Percentiles rank a stretch among this genome's conserved stretches.
phyloP scores from a whole-genome alignment of 257 asterid genomes.

The Knoxia roxburghii region DNA sequence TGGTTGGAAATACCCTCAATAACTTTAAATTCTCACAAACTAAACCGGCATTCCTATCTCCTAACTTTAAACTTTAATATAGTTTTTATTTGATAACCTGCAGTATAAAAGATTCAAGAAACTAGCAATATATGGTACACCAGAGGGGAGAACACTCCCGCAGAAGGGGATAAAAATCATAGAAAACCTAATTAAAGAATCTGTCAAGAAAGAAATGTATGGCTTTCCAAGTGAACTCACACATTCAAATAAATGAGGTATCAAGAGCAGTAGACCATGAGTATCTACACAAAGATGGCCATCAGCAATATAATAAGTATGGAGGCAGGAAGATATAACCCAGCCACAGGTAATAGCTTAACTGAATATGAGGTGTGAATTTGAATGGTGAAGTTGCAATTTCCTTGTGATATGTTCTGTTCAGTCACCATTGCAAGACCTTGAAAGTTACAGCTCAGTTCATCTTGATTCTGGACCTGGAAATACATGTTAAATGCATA shows the following conservation, averaged over 20 bases:
- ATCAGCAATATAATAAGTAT: slow-evolving; percentile 16
- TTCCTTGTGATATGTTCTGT: slow-evolving; percentile 34
- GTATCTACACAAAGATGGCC: slow-evolving; percentile 5
- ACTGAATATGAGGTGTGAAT: slow-evolving; percentile 19
- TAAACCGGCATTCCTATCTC: no score
- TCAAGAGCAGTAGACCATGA: not conserved
- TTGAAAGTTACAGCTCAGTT: slow-evolving; percentile 33
- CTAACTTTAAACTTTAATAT: no score
- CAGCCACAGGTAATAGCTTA: slow-evolving; percentile 18
- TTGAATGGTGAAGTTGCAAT: slow-evolving; percentile 39
- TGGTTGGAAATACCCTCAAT: no score
- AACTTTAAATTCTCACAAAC: no score
- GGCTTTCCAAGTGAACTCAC: not conserved
- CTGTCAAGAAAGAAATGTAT: not conserved
- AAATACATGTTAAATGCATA: slow-evolving; percentile 39
- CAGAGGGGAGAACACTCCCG: not conserved
- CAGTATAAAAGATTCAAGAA: no score
- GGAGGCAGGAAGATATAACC: slow-evolving; percentile 7
- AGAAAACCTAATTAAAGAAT: slow-evolving; percentile 1
- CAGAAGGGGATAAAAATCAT: not conserved
- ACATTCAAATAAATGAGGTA: slow-evolving; percentile 8
- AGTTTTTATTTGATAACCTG: no score
- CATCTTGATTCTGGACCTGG: slow-evolving; percentile 34
- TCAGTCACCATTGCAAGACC: slow-evolving; percentile 36
- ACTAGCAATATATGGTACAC: not conserved